phyloP scores from a whole-genome alignment of 306 rosid species.

The Quercus suber region DNA sequence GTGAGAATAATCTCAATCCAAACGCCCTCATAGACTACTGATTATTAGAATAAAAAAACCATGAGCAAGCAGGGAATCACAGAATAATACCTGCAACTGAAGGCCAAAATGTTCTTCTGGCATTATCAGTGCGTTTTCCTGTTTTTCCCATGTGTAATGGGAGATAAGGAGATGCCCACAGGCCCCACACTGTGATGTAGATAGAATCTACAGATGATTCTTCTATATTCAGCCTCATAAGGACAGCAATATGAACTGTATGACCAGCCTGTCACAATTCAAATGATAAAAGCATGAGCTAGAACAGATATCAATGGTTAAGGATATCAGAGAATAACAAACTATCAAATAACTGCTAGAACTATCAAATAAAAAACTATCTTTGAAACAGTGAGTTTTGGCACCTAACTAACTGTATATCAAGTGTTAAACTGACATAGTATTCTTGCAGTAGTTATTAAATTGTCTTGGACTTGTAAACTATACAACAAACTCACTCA shows the following conservation, averaged over 20 bases:
- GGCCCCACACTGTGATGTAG: conserved; percentile 55
- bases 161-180: conserved; percentile 82
- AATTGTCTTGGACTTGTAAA: too few species aligned
- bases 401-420: too few species aligned
- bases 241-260: conserved; percentile 84
- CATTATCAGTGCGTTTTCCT: conserved; percentile 62
- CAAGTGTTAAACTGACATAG: too few species aligned
- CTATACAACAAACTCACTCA: too few species aligned
- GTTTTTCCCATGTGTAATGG: conserved; percentile 93
- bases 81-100: conserved; percentile 70
- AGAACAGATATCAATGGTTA: neutral
- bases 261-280: conserved; percentile 64
- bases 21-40: neutral
- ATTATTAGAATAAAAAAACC: neutral
- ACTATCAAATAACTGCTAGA: neutral
- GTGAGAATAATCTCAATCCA: too few species aligned
- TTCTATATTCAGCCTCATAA: conserved; percentile 85
- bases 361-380: neutral
- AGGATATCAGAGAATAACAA: neutral
- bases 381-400: too few species aligned
- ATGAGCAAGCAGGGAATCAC: conserved; percentile 1
- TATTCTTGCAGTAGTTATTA: too few species aligned
- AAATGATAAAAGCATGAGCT: conserved; percentile 19
- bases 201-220: conserved; percentile 63
- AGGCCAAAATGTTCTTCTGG: conserved; percentile 73